These are phyloP conservation scores for Pythium dissimile DNA, from an alignment of 352 stramenopile species.

Conservation along the genomic window DNA sequence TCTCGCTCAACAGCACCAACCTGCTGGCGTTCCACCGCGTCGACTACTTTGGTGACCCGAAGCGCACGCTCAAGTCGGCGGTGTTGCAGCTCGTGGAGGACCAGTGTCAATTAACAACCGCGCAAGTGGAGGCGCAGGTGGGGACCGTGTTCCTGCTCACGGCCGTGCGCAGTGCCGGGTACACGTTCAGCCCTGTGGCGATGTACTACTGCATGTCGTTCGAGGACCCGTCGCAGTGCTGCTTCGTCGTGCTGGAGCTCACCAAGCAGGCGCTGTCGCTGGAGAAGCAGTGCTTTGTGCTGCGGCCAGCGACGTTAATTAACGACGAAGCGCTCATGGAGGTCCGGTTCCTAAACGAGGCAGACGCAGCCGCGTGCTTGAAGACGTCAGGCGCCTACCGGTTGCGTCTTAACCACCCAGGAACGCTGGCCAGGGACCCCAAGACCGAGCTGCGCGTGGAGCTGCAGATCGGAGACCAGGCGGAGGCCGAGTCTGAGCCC, in stretches of 20 bases:
- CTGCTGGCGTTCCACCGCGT: slow-evolving; percentile 5
- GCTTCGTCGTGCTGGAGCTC: slow-evolving; percentile 6
- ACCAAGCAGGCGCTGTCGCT: slow-evolving; percentile 5
- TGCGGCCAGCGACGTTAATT: neutral
- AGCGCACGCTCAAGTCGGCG: slow-evolving; percentile 1
- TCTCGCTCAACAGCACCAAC: slow-evolving; percentile 6
- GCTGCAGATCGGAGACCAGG: neutral
- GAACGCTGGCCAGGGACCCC: neutral
- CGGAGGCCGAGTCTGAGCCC: neutral
- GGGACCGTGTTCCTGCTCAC: slow-evolving; percentile 6
- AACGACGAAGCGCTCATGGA: neutral
- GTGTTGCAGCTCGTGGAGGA: slow-evolving; percentile 9
- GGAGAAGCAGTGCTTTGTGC: slow-evolving; percentile 10
- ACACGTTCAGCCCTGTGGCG: slow-evolving; percentile 7
- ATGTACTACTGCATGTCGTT: slow-evolving; percentile 14
- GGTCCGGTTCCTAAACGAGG: slow-evolving; percentile 1
- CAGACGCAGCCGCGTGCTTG: neutral
- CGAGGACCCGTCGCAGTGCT: neutral
- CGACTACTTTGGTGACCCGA: slow-evolving; percentile 9
- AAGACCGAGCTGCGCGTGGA: neutral
- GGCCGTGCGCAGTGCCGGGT: neutral
- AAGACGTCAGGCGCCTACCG: slow-evolving; percentile 4
- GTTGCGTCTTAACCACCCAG: slow-evolving; percentile 6
- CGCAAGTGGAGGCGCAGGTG: neutral
- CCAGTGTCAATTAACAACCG: neutral